Conservation (phyloP, 1,284 basidiomycete species). For the Pterulicium gracile region DNA sequence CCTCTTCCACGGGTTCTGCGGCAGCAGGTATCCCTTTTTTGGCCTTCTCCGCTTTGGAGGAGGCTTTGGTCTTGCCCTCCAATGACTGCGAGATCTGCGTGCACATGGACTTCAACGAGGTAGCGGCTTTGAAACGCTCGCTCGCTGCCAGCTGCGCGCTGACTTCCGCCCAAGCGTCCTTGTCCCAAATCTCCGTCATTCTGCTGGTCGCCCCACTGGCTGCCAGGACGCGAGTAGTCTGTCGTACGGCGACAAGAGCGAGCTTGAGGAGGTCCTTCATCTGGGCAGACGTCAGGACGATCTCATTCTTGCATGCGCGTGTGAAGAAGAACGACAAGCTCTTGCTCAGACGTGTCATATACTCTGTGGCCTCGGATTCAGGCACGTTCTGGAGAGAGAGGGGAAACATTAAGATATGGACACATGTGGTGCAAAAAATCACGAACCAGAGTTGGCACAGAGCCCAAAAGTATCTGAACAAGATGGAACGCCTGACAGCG, state of each 20-base stretch:
- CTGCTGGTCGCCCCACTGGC: constrained; percentile 27
- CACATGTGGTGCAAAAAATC: no score
- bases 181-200: constrained; percentile 22
- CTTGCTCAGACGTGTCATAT: constrained; percentile 41
- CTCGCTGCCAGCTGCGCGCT: constrained; percentile 21
- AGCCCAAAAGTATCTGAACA: constrained; percentile 33
- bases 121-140: constrained; percentile 28
- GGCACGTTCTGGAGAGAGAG: constrained; percentile 14
- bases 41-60: not conserved
- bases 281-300: constrained; percentile 50
- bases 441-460: not conserved
- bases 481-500: constrained; percentile 69
- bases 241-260: constrained; percentile 53
- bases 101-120: constrained; percentile 29
- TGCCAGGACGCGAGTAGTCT: constrained; percentile 36
- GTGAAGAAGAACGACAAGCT: constrained; percentile 41
- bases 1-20: no score
- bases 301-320: constrained; percentile 37
- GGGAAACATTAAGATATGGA: no score
- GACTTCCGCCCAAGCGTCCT: constrained; percentile 24
- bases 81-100: constrained; percentile 23
- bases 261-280: constrained; percentile 78
- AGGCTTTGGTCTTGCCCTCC: constrained; percentile 8
- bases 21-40: no score
- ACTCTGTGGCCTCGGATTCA: constrained; percentile 30